These are phyloP conservation scores for Psophocarpus tetragonolobus DNA, from an alignment of 306 rosid species.

Conservation along the genomic window DNA sequence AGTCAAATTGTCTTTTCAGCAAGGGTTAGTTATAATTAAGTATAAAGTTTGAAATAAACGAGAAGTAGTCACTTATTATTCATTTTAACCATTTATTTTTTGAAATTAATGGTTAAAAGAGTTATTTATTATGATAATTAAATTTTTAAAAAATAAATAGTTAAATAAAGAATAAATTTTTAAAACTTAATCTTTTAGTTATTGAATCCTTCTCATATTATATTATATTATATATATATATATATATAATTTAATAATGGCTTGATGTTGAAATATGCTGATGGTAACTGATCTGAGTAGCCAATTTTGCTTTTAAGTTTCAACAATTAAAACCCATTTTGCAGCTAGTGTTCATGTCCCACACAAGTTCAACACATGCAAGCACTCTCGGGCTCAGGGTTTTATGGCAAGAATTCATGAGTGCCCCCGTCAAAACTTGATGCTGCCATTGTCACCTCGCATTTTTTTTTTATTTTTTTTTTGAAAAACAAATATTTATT, in stretches of 20 bases:
- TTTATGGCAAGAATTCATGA: constrained; percentile 16
- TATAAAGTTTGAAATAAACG: constrained; percentile 32
- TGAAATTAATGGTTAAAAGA: too few species aligned
- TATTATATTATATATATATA: too few species aligned
- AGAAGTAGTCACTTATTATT: too few species aligned
- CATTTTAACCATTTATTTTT: too few species aligned
- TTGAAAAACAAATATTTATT: too few species aligned
- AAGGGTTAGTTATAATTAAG: constrained; percentile 28
- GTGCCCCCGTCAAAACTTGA: background rate
- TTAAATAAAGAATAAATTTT: too few species aligned
- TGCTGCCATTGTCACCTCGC: background rate
- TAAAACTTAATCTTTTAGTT: too few species aligned
- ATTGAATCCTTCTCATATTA: too few species aligned
- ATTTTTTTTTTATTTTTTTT: too few species aligned
- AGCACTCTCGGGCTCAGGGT: background rate
- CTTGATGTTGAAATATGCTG: constrained; percentile 30
- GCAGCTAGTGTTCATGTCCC: background rate
- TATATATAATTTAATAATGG: constrained; percentile 6
- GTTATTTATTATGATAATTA: too few species aligned
- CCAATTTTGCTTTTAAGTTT: constrained; percentile 19
- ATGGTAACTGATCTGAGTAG: constrained; percentile 26
- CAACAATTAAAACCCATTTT: constrained; percentile 14
- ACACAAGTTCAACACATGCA: background rate
- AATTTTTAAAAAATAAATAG: too few species aligned
- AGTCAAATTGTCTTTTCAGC: constrained; percentile 40